Percentiles rank a stretch among this genome's conserved stretches.
Conservation (phyloP, 441 rosid species). For the Dalechampia spathulata region DNA sequence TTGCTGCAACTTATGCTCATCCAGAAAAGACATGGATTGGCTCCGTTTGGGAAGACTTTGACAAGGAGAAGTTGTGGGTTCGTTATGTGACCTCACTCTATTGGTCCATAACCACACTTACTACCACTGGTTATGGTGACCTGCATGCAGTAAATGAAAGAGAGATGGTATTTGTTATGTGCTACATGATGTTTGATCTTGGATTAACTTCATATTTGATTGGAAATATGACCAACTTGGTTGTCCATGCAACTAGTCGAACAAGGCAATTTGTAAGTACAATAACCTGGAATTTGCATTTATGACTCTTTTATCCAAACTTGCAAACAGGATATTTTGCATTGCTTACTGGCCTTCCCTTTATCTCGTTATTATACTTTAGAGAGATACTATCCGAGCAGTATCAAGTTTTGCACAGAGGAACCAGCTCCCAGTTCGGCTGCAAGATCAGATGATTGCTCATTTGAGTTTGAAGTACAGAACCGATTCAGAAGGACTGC, state of each 20-base stretch:
- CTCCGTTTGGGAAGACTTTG: constrained; percentile 33
- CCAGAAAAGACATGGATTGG: constrained; percentile 57
- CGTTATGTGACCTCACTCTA: constrained; percentile 59
- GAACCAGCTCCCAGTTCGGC: constrained; percentile 61
- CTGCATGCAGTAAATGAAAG: constrained; percentile 55
- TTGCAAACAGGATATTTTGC: no score
- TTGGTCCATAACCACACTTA: constrained; percentile 77
- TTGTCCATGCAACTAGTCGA: constrained; percentile 75
- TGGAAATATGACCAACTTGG: constrained; percentile 85
- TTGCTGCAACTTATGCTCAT: constrained; percentile 41
- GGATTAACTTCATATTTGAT: constrained; percentile 68
- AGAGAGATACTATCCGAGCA: constrained; percentile 85
- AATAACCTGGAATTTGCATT: background rate
- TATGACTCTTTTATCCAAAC: no score
- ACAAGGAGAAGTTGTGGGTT: constrained; percentile 16
- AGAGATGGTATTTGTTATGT: constrained; percentile 55
- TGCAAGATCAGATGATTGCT: constrained; percentile 91
- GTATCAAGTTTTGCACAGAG: constrained; percentile 72
- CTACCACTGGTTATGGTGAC: constrained; percentile 87
- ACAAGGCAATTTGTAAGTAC: constrained; percentile 77
- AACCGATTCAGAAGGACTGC: constrained; percentile 82
- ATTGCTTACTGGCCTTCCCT: no score
- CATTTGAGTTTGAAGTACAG: constrained; percentile 73
- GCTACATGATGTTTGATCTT: constrained; percentile 64
- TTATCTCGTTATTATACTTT: background rate